These are phyloP conservation scores for Alternaria tenuissima DNA, from an alignment of 2,329 filamentous ascomycete species.

Conservation along the genomic window DNA sequence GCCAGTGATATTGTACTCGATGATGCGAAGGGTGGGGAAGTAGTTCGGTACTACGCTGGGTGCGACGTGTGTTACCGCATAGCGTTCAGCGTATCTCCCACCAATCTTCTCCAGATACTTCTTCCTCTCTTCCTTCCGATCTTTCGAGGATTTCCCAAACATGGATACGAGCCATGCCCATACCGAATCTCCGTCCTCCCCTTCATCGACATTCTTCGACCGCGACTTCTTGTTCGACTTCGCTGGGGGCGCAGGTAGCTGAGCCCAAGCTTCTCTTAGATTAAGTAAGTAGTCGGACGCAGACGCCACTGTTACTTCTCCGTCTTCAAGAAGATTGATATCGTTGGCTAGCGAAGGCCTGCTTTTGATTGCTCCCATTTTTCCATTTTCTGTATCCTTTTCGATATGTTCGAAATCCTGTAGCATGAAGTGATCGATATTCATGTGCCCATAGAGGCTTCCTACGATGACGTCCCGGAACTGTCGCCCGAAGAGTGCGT, in stretches of 20 bases:
- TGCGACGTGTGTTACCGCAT: constrained; percentile 79
- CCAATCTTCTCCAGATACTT: constrained; percentile 74
- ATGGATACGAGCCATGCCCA: constrained; percentile 33
- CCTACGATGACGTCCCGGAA: constrained; percentile 89
- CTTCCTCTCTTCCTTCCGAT: constrained; percentile 56
- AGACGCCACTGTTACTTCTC: constrained; percentile 70
- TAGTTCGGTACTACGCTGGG: constrained; percentile 94
- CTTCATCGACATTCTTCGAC: constrained; percentile 21
- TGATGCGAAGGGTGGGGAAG: constrained; percentile 86
- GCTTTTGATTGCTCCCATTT: constrained; percentile 44
- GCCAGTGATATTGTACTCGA: constrained; percentile 91
- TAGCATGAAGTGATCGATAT: constrained; percentile 95
- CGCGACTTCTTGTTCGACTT: constrained; percentile 27
- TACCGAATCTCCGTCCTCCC: constrained; percentile 25
- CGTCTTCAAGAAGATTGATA: constrained; percentile 41
- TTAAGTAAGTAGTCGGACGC: constrained; percentile 82
- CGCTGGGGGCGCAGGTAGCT: constrained; percentile 64
- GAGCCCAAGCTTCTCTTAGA: constrained; percentile 78
- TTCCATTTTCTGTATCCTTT: constrained; percentile 59
- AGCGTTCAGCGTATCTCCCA: constrained; percentile 84
- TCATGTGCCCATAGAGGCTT: constrained; percentile 93
- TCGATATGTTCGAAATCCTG: constrained; percentile 84
- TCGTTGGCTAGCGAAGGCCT: constrained; percentile 38
- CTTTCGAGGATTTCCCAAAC: constrained; percentile 22
- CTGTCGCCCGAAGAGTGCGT: constrained; percentile 86